Evolutionary conservation across 78 protist species (phyloP).

Genomic region (Anaeramoeba flamelloides): DNA sequence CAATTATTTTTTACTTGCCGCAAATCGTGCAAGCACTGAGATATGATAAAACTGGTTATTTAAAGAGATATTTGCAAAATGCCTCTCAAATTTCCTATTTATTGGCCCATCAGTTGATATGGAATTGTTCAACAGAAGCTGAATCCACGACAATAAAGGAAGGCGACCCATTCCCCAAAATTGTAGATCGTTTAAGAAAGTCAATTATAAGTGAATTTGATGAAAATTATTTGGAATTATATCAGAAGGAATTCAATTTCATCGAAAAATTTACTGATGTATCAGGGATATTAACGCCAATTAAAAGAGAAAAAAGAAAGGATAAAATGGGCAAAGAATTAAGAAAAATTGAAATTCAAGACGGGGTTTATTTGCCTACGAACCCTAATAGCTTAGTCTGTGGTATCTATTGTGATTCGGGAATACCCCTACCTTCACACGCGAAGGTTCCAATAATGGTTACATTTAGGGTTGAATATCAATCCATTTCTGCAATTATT

Average conservation of each 20-base stretch:
- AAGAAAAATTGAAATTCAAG: neutral
- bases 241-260: conserved; percentile 51
- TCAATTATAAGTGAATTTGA: conserved; percentile 19
- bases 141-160: neutral
- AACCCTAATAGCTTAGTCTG: conserved; percentile 33
- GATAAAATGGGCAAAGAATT: conserved; percentile 11
- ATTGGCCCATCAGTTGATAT: conserved; percentile 59
- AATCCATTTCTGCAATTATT: neutral
- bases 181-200: conserved; percentile 7
- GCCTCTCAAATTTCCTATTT: conserved; percentile 23
- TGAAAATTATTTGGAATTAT: conserved; percentile 4
- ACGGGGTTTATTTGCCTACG: conserved; percentile 48
- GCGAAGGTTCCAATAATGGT: conserved; percentile 53
- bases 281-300: conserved; percentile 44
- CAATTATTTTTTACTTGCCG: conserved; percentile 60
- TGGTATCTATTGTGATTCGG: conserved; percentile 24
- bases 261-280: conserved; percentile 44
- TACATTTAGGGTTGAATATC: conserved; percentile 6
- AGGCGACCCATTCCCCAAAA: neutral
- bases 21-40: conserved; percentile 59
- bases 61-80: conserved; percentile 22
- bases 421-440: conserved; percentile 36
- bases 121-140: conserved; percentile 43
- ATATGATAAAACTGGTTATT: conserved; percentile 17
- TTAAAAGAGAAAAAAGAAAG: conserved; percentile 25